Evolutionary conservation across 345 rosid species (phyloP).

Genomic region (Viola odorata): DNA sequence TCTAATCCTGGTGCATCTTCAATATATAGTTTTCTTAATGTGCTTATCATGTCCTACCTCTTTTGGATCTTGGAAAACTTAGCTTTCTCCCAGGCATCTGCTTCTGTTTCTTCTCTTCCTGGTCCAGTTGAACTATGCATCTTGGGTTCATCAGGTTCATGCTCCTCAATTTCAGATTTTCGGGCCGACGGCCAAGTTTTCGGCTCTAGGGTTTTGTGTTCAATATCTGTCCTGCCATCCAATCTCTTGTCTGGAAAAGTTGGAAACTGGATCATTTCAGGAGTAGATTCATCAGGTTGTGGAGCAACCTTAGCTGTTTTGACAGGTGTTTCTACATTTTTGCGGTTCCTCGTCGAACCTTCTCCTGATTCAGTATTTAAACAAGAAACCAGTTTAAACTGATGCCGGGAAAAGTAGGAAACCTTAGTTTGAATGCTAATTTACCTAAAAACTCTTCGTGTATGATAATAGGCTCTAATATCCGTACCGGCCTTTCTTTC

Average conservation of each 20-base stretch:
- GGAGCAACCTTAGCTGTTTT: conserved; percentile 15
- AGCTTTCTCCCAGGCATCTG: conserved; percentile 57
- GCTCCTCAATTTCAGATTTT: conserved; percentile 4
- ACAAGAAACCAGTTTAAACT: background rate
- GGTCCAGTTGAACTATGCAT: conserved; percentile 15
- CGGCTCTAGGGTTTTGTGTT: conserved; percentile 11
- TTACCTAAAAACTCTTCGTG: conserved; percentile 19
- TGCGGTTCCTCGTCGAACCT: conserved; percentile 5
- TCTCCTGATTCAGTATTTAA: conserved; percentile 13
- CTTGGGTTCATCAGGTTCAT: conserved; percentile 19
- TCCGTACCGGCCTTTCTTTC: conserved; percentile 9
- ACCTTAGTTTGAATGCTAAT: background rate
- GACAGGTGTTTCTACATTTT: conserved; percentile 11
- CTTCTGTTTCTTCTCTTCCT: conserved; percentile 23
- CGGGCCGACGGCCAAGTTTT: background rate
- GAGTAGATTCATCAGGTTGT: conserved; percentile 24
- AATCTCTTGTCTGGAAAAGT: conserved; percentile 4
- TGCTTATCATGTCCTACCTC: conserved; percentile 27
- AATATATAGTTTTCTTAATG: background rate
- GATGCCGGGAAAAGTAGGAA: too few relatives aligned
- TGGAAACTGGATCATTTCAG: conserved; percentile 6
- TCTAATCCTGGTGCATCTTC: background rate
- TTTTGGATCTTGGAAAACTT: conserved; percentile 42
- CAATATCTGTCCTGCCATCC: conserved; percentile 11
- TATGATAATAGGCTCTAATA: conserved; percentile 5